These are phyloP conservation scores for Helicostylum pulchrum DNA, from an alignment of 192 early-diverging fungal species.

Conservation along the genomic window DNA sequence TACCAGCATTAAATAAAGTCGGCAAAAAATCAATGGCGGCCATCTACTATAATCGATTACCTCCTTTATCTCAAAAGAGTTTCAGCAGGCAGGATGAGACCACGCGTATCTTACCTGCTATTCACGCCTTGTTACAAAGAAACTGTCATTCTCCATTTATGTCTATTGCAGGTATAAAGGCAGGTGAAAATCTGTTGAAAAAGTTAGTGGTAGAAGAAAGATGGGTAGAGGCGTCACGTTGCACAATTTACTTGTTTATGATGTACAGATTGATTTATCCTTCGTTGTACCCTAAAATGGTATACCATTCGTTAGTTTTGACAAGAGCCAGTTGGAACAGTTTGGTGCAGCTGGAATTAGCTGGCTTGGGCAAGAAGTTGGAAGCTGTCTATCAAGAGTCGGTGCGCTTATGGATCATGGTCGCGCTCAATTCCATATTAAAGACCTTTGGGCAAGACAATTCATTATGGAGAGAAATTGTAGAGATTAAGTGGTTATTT, in stretches of 20 bases:
- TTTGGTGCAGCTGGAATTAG: slow-evolving; percentile 29
- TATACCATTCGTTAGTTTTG: slow-evolving; percentile 16
- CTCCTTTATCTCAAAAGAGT: neutral
- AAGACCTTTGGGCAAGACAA: slow-evolving; percentile 22
- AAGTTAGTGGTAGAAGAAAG: slow-evolving; percentile 10
- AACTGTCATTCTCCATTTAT: neutral
- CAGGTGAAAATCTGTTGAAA: neutral
- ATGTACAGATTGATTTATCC: slow-evolving; percentile 29
- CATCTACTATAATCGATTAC: too few species aligned
- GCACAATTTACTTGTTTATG: slow-evolving; percentile 15
- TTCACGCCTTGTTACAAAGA: neutral
- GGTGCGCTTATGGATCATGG: slow-evolving; percentile 23
- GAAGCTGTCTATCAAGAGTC: slow-evolving; percentile 21
- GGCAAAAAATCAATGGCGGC: too few species aligned
- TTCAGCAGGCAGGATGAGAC: neutral
- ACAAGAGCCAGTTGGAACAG: slow-evolving; percentile 31
- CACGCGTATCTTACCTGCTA: neutral
- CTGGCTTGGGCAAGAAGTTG: slow-evolving; percentile 24
- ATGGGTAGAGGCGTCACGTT: slow-evolving; percentile 27
- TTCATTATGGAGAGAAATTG: slow-evolving; percentile 25
- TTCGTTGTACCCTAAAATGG: slow-evolving; percentile 11
- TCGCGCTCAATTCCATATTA: slow-evolving; percentile 12
- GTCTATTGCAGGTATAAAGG: neutral
- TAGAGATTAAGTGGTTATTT: slow-evolving; percentile 35
- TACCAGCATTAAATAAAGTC: neutral